A percentile compares a stretch with the other conserved stretches of the same genome.
Evolutionary conservation across 139 green algal genomes (phyloP).

Genomic region (Astrephomene gubernaculifera): DNA sequence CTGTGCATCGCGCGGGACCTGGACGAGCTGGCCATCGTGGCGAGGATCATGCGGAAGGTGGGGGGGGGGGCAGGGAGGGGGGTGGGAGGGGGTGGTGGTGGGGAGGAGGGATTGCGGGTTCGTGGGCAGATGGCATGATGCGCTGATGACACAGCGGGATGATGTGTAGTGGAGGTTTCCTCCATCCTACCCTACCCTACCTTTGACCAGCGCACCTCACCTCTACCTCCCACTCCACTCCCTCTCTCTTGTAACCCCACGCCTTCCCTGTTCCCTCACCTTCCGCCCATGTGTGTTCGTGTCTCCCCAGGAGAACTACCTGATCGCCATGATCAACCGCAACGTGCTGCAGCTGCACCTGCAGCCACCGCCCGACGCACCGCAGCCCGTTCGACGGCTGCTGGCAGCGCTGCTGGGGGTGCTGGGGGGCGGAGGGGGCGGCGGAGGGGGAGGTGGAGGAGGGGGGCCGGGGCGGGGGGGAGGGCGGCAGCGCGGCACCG

Average conservation of each 20-base stretch:
- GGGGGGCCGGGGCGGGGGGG: slow-evolving; percentile 14
- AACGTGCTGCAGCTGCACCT: slow-evolving; percentile 80
- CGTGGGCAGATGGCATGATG: neutral
- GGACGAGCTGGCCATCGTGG: slow-evolving; percentile 91
- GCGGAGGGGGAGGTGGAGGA: neutral
- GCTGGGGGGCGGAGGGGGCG: neutral
- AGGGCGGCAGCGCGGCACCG: slow-evolving; percentile 39
- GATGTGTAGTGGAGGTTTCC: neutral
- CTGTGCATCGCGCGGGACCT: slow-evolving; percentile 87
- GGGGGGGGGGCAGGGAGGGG: neutral
- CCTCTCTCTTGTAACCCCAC: too few species aligned
- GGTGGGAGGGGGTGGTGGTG: neutral
- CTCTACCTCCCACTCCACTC: too few species aligned
- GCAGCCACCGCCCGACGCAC: slow-evolving; percentile 43
- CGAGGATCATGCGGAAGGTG: slow-evolving; percentile 91
- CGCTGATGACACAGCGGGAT: too few species aligned
- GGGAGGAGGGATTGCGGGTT: neutral
- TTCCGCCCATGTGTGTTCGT: neutral
- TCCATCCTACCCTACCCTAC: neutral
- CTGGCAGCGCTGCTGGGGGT: slow-evolving; percentile 1
- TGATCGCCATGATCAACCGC: slow-evolving; percentile 91
- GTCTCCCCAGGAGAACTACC: slow-evolving; percentile 89
- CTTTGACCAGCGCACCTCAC: neutral
- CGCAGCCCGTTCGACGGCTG: slow-evolving; percentile 36
- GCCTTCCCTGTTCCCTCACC: neutral